Percentiles rank a stretch among this genome's conserved stretches.
These are phyloP conservation scores for Ceratocystis cubensis DNA, from an alignment of 2,329 filamentous ascomycete genomes.

Conservation along the genomic window DNA sequence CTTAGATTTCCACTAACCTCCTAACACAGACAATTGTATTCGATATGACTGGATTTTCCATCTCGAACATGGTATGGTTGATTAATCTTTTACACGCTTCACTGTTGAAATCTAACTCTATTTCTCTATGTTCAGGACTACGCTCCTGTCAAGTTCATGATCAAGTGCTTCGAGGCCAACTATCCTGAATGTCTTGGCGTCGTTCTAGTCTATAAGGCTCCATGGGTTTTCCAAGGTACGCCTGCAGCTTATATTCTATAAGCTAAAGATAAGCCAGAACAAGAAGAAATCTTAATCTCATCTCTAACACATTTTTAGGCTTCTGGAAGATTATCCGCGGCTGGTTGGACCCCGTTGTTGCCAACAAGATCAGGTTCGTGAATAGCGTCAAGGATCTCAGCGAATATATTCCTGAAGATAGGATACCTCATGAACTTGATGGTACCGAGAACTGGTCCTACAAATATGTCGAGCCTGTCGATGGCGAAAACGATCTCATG, in stretches of 20 bases:
- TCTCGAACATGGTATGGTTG: constrained; percentile 66
- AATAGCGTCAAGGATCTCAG: constrained; percentile 68
- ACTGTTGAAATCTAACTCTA: constrained; percentile 22
- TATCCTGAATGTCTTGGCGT: constrained; percentile 87
- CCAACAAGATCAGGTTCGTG: constrained; percentile 85
- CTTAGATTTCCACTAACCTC: constrained; percentile 22
- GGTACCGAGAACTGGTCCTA: constrained; percentile 80
- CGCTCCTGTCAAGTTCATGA: constrained; percentile 95
- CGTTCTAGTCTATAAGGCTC: constrained; percentile 87
- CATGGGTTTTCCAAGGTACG: constrained; percentile 90
- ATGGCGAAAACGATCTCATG: constrained; percentile 67
- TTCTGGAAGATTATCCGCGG: constrained; percentile 92
- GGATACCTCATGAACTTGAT: constrained; percentile 71
- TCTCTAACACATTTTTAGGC: constrained; percentile 36
- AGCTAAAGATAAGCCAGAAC: too few relatives aligned
- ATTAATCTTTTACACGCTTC: not conserved
- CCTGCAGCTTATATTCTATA: not conserved
- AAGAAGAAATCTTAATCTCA: not conserved
- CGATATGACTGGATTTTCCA: constrained; percentile 85
- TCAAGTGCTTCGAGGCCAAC: constrained; percentile 97
- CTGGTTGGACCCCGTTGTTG: constrained; percentile 95
- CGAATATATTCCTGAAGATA: constrained; percentile 55
- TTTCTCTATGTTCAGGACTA: constrained; percentile 51
- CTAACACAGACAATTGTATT: constrained; percentile 67
- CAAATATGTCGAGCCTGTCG: constrained; percentile 61